Conservation (phyloP, 2,329 filamentous ascomycete species). For the Colletotrichum paranaense region DNA sequence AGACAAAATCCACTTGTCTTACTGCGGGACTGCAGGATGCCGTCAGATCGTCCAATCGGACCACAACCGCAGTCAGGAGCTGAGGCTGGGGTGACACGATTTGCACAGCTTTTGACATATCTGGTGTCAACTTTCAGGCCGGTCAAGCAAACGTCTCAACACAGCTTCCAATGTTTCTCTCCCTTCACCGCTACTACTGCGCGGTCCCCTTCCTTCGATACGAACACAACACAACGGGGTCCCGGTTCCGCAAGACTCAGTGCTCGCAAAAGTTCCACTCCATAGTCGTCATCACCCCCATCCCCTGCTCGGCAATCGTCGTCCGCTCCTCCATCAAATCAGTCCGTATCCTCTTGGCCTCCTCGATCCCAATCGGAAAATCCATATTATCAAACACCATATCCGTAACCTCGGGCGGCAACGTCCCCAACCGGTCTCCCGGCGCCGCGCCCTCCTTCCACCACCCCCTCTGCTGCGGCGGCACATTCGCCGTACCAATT, state of each 20-base stretch:
- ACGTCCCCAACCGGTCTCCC: not conserved
- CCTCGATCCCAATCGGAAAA: conserved; percentile 37
- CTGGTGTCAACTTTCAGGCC: not conserved
- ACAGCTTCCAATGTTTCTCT: not conserved
- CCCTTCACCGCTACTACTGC: not conserved
- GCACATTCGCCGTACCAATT: conserved; percentile 57
- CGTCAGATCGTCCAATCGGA: not conserved
- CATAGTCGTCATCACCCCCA: not conserved
- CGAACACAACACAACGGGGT: too few species aligned
- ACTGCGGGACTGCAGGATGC: not conserved
- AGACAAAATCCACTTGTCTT: not conserved
- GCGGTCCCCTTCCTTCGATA: not conserved
- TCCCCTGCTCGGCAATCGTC: not conserved
- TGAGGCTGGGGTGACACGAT: not conserved
- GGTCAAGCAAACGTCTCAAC: not conserved
- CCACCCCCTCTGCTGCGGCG: conserved; percentile 55
- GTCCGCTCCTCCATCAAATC: conserved; percentile 44
- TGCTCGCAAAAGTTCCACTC: conserved; percentile 43
- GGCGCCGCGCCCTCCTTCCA: conserved; percentile 41
- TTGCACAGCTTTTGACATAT: not conserved
- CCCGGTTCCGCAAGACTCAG: conserved; percentile 7
- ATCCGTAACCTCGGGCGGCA: conserved; percentile 39
- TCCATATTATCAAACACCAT: conserved; percentile 40
- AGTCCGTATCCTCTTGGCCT: conserved; percentile 40
- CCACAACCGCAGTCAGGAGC: not conserved